phyloP scores from a whole-genome alignment of 306 rosid species.

The Astragalus membranaceus region DNA sequence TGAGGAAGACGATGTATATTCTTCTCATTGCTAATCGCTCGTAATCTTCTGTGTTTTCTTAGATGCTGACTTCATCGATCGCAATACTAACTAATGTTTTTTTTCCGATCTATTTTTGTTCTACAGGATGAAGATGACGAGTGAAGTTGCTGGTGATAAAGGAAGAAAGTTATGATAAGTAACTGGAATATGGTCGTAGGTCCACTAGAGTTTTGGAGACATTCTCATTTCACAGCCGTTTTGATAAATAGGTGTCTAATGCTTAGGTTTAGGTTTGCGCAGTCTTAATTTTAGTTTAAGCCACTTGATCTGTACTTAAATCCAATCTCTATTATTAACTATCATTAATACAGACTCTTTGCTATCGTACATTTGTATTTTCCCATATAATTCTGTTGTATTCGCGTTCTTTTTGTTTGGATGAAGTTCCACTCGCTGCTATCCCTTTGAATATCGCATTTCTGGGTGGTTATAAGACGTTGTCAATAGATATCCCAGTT shows the following conservation, averaged over 20 bases:
- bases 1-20: slow-evolving; percentile 49
- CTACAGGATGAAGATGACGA: slow-evolving; percentile 51
- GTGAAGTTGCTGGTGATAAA: not conserved
- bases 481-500: not conserved
- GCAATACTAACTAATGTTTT: not conserved
- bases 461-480: not conserved
- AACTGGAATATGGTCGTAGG: slow-evolving; percentile 17
- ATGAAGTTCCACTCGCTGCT: not conserved
- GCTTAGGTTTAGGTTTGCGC: not conserved
- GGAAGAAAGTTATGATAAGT: slow-evolving; percentile 17
- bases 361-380: not conserved
- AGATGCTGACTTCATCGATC: not conserved
- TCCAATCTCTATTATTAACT: not conserved
- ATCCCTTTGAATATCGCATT: not conserved
- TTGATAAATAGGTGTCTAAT: slow-evolving; percentile 12
- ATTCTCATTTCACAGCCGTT: slow-evolving; percentile 6
- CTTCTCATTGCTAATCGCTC: not conserved
- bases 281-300: not conserved
- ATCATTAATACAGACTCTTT: not conserved
- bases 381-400: not conserved
- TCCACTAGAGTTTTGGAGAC: not conserved
- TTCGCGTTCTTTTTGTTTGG: not conserved
- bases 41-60: not conserved
- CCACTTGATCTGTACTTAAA: not conserved
- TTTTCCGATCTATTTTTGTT: not conserved